These are phyloP conservation scores for Clitopilus passeckerianus DNA, from an alignment of 768 basidiomycete species.

Conservation along the genomic window DNA sequence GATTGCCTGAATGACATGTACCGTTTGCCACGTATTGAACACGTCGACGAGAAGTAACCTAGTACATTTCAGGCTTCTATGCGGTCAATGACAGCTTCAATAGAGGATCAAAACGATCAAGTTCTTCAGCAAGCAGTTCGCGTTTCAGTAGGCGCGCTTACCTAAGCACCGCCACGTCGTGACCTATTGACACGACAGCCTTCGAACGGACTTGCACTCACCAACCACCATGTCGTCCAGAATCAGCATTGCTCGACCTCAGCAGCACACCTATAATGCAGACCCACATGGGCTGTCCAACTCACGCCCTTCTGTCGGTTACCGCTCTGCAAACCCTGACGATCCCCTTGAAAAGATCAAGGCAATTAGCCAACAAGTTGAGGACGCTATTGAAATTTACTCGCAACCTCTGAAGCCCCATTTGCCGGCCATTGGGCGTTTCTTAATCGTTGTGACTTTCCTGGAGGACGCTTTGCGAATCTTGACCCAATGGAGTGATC, in stretches of 20 bases:
- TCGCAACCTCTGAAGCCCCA: conserved; percentile 92
- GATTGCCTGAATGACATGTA: neutral
- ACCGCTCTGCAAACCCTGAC: conserved; percentile 76
- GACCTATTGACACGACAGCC: conserved; percentile 38
- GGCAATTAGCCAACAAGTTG: conserved; percentile 66
- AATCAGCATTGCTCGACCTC: conserved; percentile 77
- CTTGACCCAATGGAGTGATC: conserved; percentile 92
- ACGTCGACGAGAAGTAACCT: neutral
- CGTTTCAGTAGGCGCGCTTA: conserved; percentile 16
- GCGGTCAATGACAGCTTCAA: too few species aligned
- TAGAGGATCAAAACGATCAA: neutral
- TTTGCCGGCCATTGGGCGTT: conserved; percentile 91
- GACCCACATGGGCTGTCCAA: conserved; percentile 83
- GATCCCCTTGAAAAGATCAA: conserved; percentile 78
- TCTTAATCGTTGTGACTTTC: conserved; percentile 97
- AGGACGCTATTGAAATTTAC: conserved; percentile 90
- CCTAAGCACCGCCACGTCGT: conserved; percentile 44
- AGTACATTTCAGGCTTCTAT: neutral
- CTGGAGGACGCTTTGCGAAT: conserved; percentile 95
- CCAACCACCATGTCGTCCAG: conserved; percentile 69
- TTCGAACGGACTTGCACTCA: conserved; percentile 14
- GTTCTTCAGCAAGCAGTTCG: neutral
- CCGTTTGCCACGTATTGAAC: neutral
- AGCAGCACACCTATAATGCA: conserved; percentile 48
- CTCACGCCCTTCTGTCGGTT: conserved; percentile 62